Percentiles rank a stretch among this genome's conserved stretches.
These are phyloP conservation scores for Diutina catenulata DNA, from an alignment of 1,139 yeast genomes.

Conservation along the genomic window DNA sequence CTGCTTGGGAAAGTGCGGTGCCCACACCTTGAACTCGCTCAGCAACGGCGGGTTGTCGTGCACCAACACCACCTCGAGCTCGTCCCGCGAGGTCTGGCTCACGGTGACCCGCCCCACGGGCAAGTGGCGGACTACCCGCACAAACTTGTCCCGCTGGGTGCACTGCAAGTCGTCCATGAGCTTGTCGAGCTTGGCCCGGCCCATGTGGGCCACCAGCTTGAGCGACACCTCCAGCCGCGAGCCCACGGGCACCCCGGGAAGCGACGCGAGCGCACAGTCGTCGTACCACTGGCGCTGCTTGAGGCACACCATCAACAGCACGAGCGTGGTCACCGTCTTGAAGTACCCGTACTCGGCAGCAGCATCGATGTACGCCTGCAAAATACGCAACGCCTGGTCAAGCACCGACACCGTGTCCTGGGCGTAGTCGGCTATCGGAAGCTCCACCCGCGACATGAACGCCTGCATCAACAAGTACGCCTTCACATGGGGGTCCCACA, in stretches of 20 bases:
- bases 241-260: constrained; percentile 45
- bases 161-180: constrained; percentile 13
- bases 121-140: constrained; percentile 30
- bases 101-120: constrained; percentile 33
- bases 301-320: constrained; percentile 71
- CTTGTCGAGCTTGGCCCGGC: constrained; percentile 23
- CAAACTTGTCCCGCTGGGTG: constrained; percentile 21
- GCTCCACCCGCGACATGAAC: constrained; percentile 65
- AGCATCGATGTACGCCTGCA: constrained; percentile 87
- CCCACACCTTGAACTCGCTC: constrained; percentile 51
- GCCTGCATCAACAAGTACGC: constrained; percentile 82
- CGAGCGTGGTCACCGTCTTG: constrained; percentile 44
- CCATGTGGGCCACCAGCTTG: constrained; percentile 8
- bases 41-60: constrained; percentile 47
- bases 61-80: constrained; percentile 31
- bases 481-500: constrained; percentile 96
- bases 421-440: constrained; percentile 90
- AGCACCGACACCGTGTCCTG: constrained; percentile 90
- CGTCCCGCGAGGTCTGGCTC: constrained; percentile 19
- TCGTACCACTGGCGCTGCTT: constrained; percentile 87
- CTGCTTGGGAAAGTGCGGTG: constrained; percentile 78
- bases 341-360: constrained; percentile 76
- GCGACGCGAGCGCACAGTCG: constrained; percentile 51
- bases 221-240: background rate
- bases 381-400: constrained; percentile 87